Base-by-base conservation (phyloP, 257 asterid species). In the Lycium ferocissimum region DNA sequence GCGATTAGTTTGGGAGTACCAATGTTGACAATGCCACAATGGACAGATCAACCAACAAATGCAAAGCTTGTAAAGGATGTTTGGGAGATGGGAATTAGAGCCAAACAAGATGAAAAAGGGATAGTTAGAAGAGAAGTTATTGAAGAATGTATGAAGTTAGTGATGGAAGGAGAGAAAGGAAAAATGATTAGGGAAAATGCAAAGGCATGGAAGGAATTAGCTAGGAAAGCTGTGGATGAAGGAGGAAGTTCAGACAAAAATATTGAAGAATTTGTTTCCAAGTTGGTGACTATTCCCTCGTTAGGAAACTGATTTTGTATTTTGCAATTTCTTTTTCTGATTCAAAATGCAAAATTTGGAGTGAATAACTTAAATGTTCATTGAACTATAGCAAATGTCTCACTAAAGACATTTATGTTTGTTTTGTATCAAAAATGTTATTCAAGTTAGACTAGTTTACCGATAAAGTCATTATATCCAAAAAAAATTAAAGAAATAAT, bases 21-120 rank as follows among this genome's bases (percentile, higher is more conserved):
- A 49, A 75, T 75, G 45, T 12, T 75, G 6, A 2, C 13, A 1
- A 75, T 75, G 62, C 81, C 81, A 7, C 81, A 49, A 11, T 75
- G 93, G 93, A n/a, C 84, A 0, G 94, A 93, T 61, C 97, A 93
- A 58, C 56, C 84, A 8, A 93, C 90, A 2, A 88, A 88, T 9
- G 92, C 94, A 0, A 91, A 90, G 65, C 13, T 87, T 43, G 83
- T 92, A 5, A 66, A 13, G 18, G 91, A 91, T 33, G 86, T 88
- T 13, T 93, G 97, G 94, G 6, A 22, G 13, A 76, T 38, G 0
- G 95, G 95, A 4, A 73, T 92, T 22, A 88, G 89, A 5, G 86
- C 86, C 5, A 51, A 49, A 70, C 57, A 20, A 2, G 88, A 75
- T 82, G 92, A 18, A 2, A 9, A 83, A 12, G 94, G 90, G 22